Conservation (phyloP, 2,329 filamentous ascomycete species). For the Mollisiaceae sp. region DNA sequence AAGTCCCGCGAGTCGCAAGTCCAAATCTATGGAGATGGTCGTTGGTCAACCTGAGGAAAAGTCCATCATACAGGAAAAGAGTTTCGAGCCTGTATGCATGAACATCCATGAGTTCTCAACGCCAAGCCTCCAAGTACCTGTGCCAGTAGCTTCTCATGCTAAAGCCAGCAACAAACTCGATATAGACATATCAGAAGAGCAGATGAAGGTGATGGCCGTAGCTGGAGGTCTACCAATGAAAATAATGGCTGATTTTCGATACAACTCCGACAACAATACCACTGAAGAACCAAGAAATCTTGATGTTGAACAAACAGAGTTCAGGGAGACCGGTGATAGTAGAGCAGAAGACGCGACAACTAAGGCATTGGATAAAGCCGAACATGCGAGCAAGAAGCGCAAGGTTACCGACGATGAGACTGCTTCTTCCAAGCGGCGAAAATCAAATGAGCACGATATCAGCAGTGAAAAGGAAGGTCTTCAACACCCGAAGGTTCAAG, state of each 20-base stretch:
- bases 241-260: not conserved
- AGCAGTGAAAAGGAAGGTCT: not conserved
- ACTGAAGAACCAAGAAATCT: not conserved
- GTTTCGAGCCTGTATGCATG: not conserved
- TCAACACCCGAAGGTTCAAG: not conserved
- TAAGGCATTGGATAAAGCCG: not conserved
- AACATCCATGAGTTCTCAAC: not conserved
- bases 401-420: not conserved
- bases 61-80: not conserved
- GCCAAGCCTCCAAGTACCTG: not conserved
- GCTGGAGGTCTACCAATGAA: not conserved
- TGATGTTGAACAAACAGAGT: not conserved
- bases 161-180: not conserved
- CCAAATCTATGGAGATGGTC: not conserved
- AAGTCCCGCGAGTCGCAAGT: not conserved
- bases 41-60: not conserved
- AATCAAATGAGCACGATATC: not conserved
- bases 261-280: not conserved
- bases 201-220: not conserved
- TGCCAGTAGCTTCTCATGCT: not conserved
- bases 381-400: not conserved
- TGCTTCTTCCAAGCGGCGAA: not conserved
- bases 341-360: not conserved
- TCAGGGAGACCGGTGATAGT: no score
- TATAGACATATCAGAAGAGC: not conserved